Base-by-base conservation (phyloP, 345 rosid genomes). In the Euphorbia peplus region DNA sequence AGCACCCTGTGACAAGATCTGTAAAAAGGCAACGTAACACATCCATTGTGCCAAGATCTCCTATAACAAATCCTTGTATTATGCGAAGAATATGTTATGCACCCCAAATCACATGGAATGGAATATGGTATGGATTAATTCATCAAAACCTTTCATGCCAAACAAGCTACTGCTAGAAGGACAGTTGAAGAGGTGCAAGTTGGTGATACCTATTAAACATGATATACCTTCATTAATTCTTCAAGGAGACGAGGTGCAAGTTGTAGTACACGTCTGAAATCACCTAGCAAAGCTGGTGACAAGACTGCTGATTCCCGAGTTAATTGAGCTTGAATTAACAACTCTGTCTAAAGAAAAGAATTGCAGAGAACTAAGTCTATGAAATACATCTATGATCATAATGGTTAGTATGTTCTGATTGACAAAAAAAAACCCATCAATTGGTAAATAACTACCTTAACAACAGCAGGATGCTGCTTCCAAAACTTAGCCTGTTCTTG, bases 401-500 rank as follows among this genome's bases (percentile, higher is more conserved):
- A 66, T 8, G n/a, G n/a, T n/a, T n/a, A 69, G 68, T 11, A 47
- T 50, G 14, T 19, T 26, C 5, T 46, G 26, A 64, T 14, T 35
- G 57, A 48, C 68, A 35, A 48, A 16, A 42, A 62, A 64, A 25
- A 50, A n/a, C n/a, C 52, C 35, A 72, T 44, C 60, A 60, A 42
- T 60, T 53, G 52, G 60, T 41, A 13, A 56, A 73, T 2, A 62
- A 66, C 51, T 78, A 95, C 98, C 97, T 95, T 95, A 68, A 90
- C 99, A 66, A 95, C 50, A 15, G 99, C 91, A 25, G 99, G 99
- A 79, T 95, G 96, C 82, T 91, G 96, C 85, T 91, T 95, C 98
- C 92, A 95, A 79, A 91, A 95, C 82, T 91, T 95, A 68, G 98
- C 98, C 80, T 95, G 99, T 82, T 95, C 99, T 91, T 95, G 98